phyloP scores from a whole-genome alignment of 2,329 filamentous ascomycete species.

The Curvularia hawaiiensis region DNA sequence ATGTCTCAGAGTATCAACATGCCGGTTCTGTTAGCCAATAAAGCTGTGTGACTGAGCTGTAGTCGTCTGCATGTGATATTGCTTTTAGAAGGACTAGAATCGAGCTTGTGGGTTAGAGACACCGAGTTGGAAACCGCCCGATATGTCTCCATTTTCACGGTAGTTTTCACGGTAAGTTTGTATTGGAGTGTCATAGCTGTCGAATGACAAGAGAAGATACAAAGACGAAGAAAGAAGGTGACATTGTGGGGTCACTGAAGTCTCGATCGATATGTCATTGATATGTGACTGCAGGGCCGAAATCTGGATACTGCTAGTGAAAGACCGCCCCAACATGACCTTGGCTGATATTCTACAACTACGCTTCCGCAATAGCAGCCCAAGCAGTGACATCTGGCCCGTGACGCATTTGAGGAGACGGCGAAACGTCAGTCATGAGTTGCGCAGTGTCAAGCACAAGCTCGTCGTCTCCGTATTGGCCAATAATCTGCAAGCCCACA shows the following conservation, averaged over 20 bases:
- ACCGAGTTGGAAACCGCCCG: not conserved
- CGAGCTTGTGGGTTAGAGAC: not conserved
- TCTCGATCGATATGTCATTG: not conserved
- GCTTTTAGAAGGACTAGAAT: not conserved
- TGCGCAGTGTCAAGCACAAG: slow-evolving; percentile 65
- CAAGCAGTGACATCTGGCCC: slow-evolving; percentile 21
- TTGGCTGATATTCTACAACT: not conserved
- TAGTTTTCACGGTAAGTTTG: not conserved
- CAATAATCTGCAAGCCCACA: slow-evolving; percentile 75
- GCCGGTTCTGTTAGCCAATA: not conserved
- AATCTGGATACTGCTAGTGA: not conserved
- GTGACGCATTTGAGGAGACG: slow-evolving; percentile 6
- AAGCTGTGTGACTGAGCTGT: not conserved
- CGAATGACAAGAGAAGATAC: not conserved
- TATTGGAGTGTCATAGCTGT: not conserved
- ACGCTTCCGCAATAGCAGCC: slow-evolving; percentile 8
- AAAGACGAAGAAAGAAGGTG: not conserved
- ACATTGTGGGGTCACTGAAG: not conserved
- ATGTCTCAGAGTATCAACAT: not conserved
- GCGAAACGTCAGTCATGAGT: slow-evolving; percentile 21
- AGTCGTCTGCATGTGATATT: not conserved
- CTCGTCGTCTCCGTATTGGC: slow-evolving; percentile 79
- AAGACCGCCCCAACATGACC: no score
- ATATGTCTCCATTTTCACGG: not conserved
- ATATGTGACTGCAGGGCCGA: not conserved